These are phyloP conservation scores for Tetrapisispora nanseiensis DNA, from an alignment of 805 yeast genomes.

Conservation along the genomic window DNA sequence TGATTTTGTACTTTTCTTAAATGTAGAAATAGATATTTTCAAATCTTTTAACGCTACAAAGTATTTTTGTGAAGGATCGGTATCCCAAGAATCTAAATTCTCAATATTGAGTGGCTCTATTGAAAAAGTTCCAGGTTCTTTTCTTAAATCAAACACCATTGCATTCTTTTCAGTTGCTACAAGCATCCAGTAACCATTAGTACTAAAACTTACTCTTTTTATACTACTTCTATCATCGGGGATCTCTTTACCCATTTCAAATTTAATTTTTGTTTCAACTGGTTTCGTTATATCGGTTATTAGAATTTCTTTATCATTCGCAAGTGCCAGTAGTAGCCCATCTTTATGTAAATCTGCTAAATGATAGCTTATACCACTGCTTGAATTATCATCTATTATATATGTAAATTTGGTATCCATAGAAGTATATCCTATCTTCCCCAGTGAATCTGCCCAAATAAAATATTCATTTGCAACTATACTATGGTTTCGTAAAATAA, in stretches of 20 bases:
- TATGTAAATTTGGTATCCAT: slow-evolving; percentile 1
- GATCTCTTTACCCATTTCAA: slow-evolving; percentile 8
- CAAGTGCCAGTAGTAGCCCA: slow-evolving; percentile 29
- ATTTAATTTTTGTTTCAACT: slow-evolving; percentile 8
- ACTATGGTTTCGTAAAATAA: slow-evolving; percentile 10
- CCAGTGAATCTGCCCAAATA: slow-evolving; percentile 11
- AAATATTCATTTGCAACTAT: slow-evolving; percentile 10
- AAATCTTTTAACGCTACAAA: not conserved
- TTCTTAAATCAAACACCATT: slow-evolving; percentile 22
- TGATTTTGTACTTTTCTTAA: slow-evolving; percentile 2
- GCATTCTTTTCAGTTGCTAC: slow-evolving; percentile 12
- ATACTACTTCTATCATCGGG: slow-evolving; percentile 6
- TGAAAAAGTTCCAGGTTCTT: slow-evolving; percentile 16
- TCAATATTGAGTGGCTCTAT: slow-evolving; percentile 6
- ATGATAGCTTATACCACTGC: not conserved
- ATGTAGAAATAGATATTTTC: not conserved
- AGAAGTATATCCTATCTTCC: slow-evolving; percentile 10
- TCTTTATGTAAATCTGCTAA: slow-evolving; percentile 28
- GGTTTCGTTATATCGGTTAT: slow-evolving; percentile 12
- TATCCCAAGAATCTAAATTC: slow-evolving; percentile 6
- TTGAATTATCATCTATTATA: not conserved
- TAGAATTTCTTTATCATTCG: slow-evolving; percentile 5
- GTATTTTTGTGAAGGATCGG: slow-evolving; percentile 10
- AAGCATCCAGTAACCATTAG: slow-evolving; percentile 28
- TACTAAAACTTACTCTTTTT: slow-evolving; percentile 14